A percentile compares a stretch with the other conserved stretches of the same genome.
phyloP scores from a whole-genome alignment of 306 rosid genomes.

The Pachyrhizus erosus region DNA sequence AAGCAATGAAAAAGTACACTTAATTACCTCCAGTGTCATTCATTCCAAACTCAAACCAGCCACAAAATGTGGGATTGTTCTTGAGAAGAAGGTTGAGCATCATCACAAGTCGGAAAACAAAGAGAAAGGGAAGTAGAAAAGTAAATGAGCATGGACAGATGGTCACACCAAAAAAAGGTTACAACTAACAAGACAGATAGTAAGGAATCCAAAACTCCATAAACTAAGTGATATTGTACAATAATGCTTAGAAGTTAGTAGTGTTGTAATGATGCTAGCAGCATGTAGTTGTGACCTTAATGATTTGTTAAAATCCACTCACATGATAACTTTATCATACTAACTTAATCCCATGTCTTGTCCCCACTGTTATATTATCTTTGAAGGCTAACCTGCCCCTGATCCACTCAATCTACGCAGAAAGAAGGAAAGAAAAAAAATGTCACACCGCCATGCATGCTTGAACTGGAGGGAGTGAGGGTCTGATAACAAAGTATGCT shows the following conservation, averaged over 20 bases:
- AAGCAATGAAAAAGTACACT: neutral
- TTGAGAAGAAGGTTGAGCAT: neutral
- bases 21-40: neutral
- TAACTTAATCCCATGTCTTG: constrained; percentile 34
- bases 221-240: constrained; percentile 15
- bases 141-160: neutral
- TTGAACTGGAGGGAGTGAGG: constrained; percentile 41
- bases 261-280: constrained; percentile 57
- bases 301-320: constrained; percentile 47
- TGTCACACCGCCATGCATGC: constrained; percentile 18
- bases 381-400: constrained; percentile 16
- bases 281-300: constrained; percentile 52
- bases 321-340: constrained; percentile 43
- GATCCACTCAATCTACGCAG: constrained; percentile 49
- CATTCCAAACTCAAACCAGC: neutral
- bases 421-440: constrained; percentile 35
- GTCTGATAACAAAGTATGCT: constrained; percentile 17
- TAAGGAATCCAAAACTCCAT: neutral
- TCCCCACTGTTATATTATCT: constrained; percentile 44
- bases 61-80: neutral
- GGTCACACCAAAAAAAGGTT: neutral
- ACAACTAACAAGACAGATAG: neutral
- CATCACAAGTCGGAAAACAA: neutral
- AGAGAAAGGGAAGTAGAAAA: neutral
- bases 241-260: constrained; percentile 43